Percentiles rank a stretch among this genome's conserved stretches.
Conservation (phyloP, 108 stramenopile genomes). For the Cyclotella atomus region DNA sequence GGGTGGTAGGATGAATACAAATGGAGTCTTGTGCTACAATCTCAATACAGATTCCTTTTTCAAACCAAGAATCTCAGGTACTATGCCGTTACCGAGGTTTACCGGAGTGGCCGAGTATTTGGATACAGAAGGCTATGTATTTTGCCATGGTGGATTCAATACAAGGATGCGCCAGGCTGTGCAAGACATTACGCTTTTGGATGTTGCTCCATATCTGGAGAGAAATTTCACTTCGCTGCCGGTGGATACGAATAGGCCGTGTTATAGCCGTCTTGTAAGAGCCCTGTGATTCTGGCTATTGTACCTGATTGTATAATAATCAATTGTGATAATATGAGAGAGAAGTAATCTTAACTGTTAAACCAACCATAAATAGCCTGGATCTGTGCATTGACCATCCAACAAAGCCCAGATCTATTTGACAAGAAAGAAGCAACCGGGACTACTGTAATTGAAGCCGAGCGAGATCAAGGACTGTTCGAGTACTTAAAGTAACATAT, state of each 20-base stretch:
- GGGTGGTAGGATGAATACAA: constrained; percentile 59
- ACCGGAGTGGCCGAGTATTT: constrained; percentile 44
- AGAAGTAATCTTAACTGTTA: too few species aligned
- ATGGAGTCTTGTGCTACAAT: constrained; percentile 59
- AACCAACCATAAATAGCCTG: too few species aligned
- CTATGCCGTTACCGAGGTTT: constrained; percentile 55
- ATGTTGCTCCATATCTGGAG: constrained; percentile 31
- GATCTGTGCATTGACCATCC: too few species aligned
- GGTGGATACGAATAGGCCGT: constrained; percentile 4
- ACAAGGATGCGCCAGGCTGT: constrained; percentile 22
- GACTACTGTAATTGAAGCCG: too few species aligned
- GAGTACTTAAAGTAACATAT: too few species aligned
- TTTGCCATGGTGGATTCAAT: constrained; percentile 65
- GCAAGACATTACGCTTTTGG: constrained; percentile 23
- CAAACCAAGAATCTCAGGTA: constrained; percentile 36
- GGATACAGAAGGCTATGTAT: constrained; percentile 52
- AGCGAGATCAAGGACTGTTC: too few species aligned
- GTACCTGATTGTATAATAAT: too few species aligned
- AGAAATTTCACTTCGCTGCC: constrained; percentile 14
- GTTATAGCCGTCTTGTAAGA: too few species aligned
- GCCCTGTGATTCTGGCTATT: too few species aligned
- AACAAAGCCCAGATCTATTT: too few species aligned
- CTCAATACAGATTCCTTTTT: constrained; percentile 47
- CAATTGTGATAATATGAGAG: too few species aligned
- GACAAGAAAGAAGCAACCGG: too few species aligned